Evolutionary conservation across 768 basidiomycete genomes (phyloP), one percentile per base, ranked within the genome.

Genomic region (Trametes villosa): DNA sequence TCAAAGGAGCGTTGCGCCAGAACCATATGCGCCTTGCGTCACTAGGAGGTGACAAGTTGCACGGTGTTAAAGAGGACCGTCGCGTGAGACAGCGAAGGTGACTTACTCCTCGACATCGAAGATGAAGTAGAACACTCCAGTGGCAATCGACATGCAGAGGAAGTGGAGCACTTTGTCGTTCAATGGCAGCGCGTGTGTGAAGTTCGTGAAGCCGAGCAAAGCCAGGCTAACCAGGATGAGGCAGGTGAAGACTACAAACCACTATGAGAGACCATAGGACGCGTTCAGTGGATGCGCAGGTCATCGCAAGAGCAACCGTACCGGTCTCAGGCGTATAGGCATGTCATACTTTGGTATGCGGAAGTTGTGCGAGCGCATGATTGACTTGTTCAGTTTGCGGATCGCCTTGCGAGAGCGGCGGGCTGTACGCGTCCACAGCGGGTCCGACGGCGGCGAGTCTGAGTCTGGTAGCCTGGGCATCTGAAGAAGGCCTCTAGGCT

Each of bases 21-120:
- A 92, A 88, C 92, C 93, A 94, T 73, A 94, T 82, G 63, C 92
- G 80, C 60, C 92, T 78, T 8, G 87, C 86, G 53, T 87, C 87
- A 71, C 92, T 94, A 40, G 29, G 17, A 18, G 18, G 17, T 17
- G 29, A n/a, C 1, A 38, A 27, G 4, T n/a, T 30, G 24, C 49
- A 52, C 24, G 33, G 26, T n/a, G n/a, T n/a, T n/a, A n/a, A n/a
- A n/a, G 47, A 34, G 34, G 48, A 26, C 48, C 7, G 41, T 38
- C 36, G 5, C 36, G n/a, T n/a, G 54, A 31, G 27, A 15, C 4
- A 31, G 18, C 13, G 34, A 7, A 22, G 9, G 42, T 20, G 53
- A 76, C 89, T 71, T 66, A 94, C 92, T 94, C 92, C 60, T 94
- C 92, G 9, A 92, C 86, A 67, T 94, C 92, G 33, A 92, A 81